These are phyloP conservation scores for Cyanidium caldarium DNA, from an alignment of 23 red algal genomes.

Conservation along the genomic window DNA sequence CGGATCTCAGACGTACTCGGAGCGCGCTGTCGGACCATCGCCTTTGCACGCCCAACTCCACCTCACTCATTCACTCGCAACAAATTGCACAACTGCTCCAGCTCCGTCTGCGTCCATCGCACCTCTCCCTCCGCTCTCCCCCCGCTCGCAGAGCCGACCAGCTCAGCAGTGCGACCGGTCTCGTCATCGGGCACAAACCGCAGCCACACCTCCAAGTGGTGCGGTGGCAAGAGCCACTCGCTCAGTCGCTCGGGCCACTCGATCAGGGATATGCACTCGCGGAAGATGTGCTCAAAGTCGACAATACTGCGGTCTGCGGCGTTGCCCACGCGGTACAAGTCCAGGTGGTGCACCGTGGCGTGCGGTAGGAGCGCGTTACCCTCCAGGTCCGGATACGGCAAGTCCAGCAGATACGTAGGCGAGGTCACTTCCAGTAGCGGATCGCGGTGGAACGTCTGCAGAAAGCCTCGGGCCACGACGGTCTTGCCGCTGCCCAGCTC, in stretches of 20 bases:
- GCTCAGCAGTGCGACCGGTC: not conserved
- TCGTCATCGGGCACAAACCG: not conserved
- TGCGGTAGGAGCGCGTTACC: not conserved
- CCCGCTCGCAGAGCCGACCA: not conserved
- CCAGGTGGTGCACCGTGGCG: constrained; percentile 47
- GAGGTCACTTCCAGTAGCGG: constrained; percentile 33
- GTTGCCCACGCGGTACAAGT: constrained; percentile 48
- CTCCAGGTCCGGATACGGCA: constrained; percentile 24
- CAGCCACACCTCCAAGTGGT: not conserved
- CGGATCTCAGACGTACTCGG: no score
- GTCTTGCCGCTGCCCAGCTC: constrained; percentile 70
- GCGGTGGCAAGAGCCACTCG: not conserved
- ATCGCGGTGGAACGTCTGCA: constrained; percentile 25
- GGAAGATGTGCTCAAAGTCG: constrained; percentile 42
- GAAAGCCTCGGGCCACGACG: constrained; percentile 42
- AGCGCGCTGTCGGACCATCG: no score
- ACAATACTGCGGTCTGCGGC: constrained; percentile 26
- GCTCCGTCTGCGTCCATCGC: no score
- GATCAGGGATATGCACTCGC: constrained; percentile 25
- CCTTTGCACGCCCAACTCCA: no score
- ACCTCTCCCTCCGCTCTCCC: no score
- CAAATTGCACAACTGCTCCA: no score
- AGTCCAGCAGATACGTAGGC: constrained; percentile 66
- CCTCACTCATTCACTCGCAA: no score
- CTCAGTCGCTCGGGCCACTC: constrained; percentile 75